Percentiles rank a stretch among this genome's conserved stretches.
phyloP scores from a whole-genome alignment of 2,329 filamentous ascomycete genomes.

The Fusarium sp. region DNA sequence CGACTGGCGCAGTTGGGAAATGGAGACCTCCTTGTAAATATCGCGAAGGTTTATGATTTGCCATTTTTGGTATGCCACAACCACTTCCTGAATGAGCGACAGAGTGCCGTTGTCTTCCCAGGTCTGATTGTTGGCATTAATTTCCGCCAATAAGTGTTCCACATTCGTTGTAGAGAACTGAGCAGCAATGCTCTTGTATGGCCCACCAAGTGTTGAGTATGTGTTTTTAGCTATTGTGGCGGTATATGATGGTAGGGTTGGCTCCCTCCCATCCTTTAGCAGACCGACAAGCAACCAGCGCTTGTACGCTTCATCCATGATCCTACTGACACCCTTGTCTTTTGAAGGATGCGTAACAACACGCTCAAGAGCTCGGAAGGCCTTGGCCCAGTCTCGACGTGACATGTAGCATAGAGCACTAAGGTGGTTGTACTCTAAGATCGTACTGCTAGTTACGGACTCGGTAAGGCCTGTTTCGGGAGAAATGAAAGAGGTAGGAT shows the following conservation, averaged over 20 bases:
- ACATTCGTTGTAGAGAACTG: constrained; percentile 72
- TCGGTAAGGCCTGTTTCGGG: constrained; percentile 68
- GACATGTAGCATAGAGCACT: constrained; percentile 75
- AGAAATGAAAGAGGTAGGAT: constrained; percentile 71
- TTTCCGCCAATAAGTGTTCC: constrained; percentile 72
- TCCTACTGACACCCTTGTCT: constrained; percentile 74
- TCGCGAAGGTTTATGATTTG: constrained; percentile 79
- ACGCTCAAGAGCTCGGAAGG: constrained; percentile 72
- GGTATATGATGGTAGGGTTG: constrained; percentile 68
- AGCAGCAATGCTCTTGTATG: constrained; percentile 78
- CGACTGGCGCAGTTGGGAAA: constrained; percentile 64
- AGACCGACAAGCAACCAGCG: constrained; percentile 87
- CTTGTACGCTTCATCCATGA: constrained; percentile 92
- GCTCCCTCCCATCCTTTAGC: constrained; percentile 74
- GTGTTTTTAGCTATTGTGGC: constrained; percentile 66
- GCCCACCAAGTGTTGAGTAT: constrained; percentile 71
- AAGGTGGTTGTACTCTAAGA: constrained; percentile 77
- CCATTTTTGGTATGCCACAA: constrained; percentile 79
- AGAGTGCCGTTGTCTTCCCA: constrained; percentile 81
- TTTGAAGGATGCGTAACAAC: constrained; percentile 76
- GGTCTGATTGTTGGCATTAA: constrained; percentile 66
- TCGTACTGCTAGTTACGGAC: constrained; percentile 62
- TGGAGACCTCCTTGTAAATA: constrained; percentile 74
- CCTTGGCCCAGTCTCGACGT: constrained; percentile 71
- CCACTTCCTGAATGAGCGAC: constrained; percentile 77